Evolutionary conservation across 1,139 yeast genomes (phyloP).

Genomic region (Candida dubliniensis): DNA sequence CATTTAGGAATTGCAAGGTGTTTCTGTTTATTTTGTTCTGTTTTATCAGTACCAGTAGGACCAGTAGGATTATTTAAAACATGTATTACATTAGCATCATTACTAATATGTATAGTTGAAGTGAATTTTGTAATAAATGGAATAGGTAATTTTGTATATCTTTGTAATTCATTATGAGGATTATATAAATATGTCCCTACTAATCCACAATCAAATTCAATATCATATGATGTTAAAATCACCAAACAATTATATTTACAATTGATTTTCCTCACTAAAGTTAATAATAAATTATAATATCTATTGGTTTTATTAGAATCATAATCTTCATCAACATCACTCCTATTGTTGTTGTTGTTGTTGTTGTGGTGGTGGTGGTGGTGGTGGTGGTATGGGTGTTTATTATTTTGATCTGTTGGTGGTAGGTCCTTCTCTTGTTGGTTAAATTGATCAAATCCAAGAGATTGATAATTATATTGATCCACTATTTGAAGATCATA

Average conservation of each 20-base stretch:
- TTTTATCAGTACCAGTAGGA: no score
- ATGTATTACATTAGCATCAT: not conserved
- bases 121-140: slow-evolving; percentile 17
- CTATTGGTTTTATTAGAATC: not conserved
- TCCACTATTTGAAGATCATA: slow-evolving; percentile 30
- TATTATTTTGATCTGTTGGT: no score
- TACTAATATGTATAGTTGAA: slow-evolving; percentile 17
- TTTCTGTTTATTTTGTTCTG: no score
- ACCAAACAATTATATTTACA: slow-evolving; percentile 30
- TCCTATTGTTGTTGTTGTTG: no score
- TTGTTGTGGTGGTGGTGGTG: no score
- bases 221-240: slow-evolving; percentile 36
- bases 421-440: not conserved
- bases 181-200: slow-evolving; percentile 1
- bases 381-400: no score
- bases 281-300: slow-evolving; percentile 19
- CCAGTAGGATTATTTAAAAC: not conserved
- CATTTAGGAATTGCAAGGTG: no score
- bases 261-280: slow-evolving; percentile 13
- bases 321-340: no score
- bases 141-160: slow-evolving; percentile 17
- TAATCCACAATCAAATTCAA: slow-evolving; percentile 31
- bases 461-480: slow-evolving; percentile 12
- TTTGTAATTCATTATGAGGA: slow-evolving; percentile 10
- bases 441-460: slow-evolving; percentile 16